Base-by-base conservation (phyloP, 352 stramenopile genomes). In the Phytophthora parvispora region DNA sequence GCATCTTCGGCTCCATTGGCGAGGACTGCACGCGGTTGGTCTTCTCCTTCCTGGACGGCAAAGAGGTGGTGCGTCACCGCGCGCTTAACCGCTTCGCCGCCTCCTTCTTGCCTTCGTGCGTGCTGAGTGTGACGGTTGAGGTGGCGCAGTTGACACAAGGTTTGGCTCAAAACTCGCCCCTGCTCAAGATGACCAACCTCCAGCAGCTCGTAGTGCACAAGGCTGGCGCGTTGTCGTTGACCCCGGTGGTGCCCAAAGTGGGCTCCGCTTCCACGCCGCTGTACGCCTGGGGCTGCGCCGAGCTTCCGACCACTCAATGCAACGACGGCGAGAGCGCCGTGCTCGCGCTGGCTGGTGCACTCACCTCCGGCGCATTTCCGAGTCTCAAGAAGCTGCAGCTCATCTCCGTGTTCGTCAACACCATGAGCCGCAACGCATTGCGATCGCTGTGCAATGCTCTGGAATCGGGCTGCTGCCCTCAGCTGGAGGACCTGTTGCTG, bases 391-490 rank as follows among this genome's bases (percentile, higher is more conserved):
- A 81, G n/a, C 69, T 94, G 32, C 83, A 89, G 50, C 77, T 93
- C 43, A 73, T 87, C n/a, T 91, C 84, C 24, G 73, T 91, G 38
- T 92, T 94, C 48, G 86, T 83, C 22, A 90, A 92, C 70, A 94
- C 86, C 36, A 81, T 65, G 36, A 77, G 71, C 20, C 68, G 75
- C 43, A 91, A 94, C 43, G 83, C 63, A 3, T 62, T 90, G 0
- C 60, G 59, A 6, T 48, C 74, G 5, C 66, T 93, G 6, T 90
- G 79, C 27, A 42, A 65, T 24, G 80, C 83, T 22, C 59, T 94
- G 25, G 55, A 56, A 47, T 68, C 67, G 4, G 83, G 83, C 32
- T 75, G 72, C 29, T 94, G 84, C 24, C 86, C 84, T 1, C 28
- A 74, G 7, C 57, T 94, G 3, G 66, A 83, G 36, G 80, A 92